Base-by-base conservation (phyloP, 2,329 filamentous ascomycete genomes). In the Fusarium marasasianum region DNA sequence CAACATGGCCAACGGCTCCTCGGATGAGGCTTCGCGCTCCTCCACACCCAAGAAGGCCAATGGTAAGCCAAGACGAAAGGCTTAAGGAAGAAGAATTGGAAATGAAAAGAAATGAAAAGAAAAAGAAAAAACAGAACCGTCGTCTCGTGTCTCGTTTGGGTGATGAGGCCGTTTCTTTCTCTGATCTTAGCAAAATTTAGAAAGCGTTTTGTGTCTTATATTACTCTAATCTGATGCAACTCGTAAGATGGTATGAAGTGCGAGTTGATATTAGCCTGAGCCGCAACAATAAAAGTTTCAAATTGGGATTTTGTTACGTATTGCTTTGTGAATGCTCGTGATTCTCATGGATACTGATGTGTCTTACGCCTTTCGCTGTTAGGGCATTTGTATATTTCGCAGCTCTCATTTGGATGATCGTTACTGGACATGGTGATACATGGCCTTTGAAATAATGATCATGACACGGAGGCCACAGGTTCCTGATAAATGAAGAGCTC, bases 21-120 rank as follows among this genome's bases (percentile, higher is more conserved):
- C 71, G 22, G 80, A 75, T 15, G 78, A 80, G 58, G 75, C 74
- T 31, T 72, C 75, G 8, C 63, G 67, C 13, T 69, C 74, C 37
- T 68, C 77, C 51, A 70, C 76, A 22, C 75, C 81, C 53, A 84
- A 83, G 69, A 83, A 82, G 70, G 77, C 75, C n/a, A 79, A 78
- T 35, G 77, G 76, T 59, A 81, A 78, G 66, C 55, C 73, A 38
- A 76, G 72, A 63, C 70, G 77, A 43, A 75, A 73, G 60, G 76
- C 64, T 76, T 80, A 68, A 69, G 24, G 24, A 41, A 29, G 37
- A 26, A 38, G 26, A 38, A 29, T 17, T 26, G 15, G 17, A 53
- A 43, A 24, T 13, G n/a, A 31, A 22, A 29, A 18, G 4, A 51
- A 55, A 41, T 4, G 7, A 40, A 48, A 69, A 20, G 5, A 43